Evolutionary conservation across 2,329 filamentous ascomycete genomes (phyloP), one percentile per base, ranked within the genome.

Genomic region (Claviceps capensis): DNA sequence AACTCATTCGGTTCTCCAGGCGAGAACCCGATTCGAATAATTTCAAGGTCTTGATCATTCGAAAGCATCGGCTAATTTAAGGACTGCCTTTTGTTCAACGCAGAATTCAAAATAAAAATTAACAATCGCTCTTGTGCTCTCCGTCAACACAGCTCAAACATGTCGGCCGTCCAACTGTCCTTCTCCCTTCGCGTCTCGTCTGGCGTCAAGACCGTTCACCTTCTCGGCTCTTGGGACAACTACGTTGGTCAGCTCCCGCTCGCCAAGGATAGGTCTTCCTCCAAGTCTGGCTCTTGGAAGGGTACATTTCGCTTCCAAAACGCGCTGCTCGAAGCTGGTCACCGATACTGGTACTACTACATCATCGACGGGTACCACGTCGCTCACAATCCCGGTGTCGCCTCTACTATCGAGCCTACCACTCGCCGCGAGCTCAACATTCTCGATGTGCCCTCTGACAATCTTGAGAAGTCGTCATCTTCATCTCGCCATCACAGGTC

Each of bases 331-430:
- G 83, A 91, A 76, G 77, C 88, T 62, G 89, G 91, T 68, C 83
- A 88, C 68, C 85, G 91, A 67, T 97, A 97, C 82, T 98, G 93
- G 93, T 98, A 97, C 83, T 98, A 98, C 82, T 98, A 96, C 79
- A 96, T 97, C 82, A 93, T 97, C 70, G 93, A 98, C 70, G 93
- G 93, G 62, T 96, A 96, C 82, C 90, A 96, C 71, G 85, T 95
- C 69, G 90, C 90, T 56, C 91, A 97, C 79, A 93, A 97, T 74
- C 90, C 91, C 61, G 87, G 86, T 69, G 84, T 89, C 68, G 77
- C 86, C 64, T 91, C 85, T 66, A 94, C 87, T 66, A 85, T 86
- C 60, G 93, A 98, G 78, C 90, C 91, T 67, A 97, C 90, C 69
- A 97, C 93, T 53, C 88, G 90, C 73, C 91, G 93, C 69, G 88